These are phyloP conservation scores for Xylaria sp. DNA, from an alignment of 2,329 filamentous ascomycete species.

Conservation along the genomic window DNA sequence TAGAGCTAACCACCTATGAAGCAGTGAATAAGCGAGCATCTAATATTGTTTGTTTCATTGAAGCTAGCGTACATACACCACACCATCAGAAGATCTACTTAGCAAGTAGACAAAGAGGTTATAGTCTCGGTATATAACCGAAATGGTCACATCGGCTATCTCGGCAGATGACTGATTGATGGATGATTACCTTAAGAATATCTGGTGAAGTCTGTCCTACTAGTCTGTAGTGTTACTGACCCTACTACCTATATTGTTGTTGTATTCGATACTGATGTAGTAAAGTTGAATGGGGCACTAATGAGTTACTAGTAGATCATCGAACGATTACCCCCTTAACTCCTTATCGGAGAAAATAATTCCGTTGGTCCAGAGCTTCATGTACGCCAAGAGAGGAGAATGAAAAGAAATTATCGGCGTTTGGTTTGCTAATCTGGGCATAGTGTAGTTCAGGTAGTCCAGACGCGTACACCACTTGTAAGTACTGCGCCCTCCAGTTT, in stretches of 20 bases:
- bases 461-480: conserved; percentile 1
- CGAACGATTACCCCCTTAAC: conserved; percentile 23
- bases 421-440: conserved; percentile 13
- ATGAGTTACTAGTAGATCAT: conserved; percentile 27
- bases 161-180: conserved; percentile 12
- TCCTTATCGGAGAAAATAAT: conserved; percentile 7
- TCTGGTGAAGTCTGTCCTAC: background rate
- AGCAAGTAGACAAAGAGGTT: background rate
- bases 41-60: conserved; percentile 18
- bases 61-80: conserved; percentile 1
- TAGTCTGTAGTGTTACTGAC: background rate
- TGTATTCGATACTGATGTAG: background rate
- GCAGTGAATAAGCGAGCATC: conserved; percentile 21
- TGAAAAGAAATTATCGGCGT: conserved; percentile 31
- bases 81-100: conserved; percentile 7
- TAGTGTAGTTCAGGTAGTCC: background rate
- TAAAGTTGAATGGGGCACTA: conserved; percentile 6
- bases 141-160: conserved; percentile 18
- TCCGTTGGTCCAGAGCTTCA: conserved; percentile 24
- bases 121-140: conserved; percentile 2
- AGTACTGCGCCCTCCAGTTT: background rate
- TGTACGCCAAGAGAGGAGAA: conserved; percentile 19
- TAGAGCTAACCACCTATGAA: background rate
- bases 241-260: background rate
- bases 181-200: background rate